Conservation (phyloP, 1,284 basidiomycete genomes). For the Ustilago cynodontis region DNA sequence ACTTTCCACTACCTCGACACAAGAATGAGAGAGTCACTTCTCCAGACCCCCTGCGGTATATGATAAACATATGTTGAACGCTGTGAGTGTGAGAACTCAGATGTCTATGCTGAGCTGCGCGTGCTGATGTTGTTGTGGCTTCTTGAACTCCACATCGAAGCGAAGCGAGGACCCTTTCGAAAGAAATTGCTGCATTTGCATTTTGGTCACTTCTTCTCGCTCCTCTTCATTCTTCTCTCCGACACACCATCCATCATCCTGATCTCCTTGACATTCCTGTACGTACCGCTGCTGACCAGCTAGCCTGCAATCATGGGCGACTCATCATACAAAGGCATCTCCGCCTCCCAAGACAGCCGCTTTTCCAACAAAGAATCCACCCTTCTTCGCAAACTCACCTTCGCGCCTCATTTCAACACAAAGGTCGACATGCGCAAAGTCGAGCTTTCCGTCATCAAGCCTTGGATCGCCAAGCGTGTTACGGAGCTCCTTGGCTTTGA, state of each 20-base stretch:
- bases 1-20: background rate
- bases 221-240: background rate
- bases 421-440: conserved; percentile 96
- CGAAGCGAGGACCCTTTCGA: conserved; percentile 5
- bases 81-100: background rate
- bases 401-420: conserved; percentile 78
- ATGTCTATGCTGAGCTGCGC: background rate
- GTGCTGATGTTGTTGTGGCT: background rate
- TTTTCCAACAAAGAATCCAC: conserved; percentile 96
- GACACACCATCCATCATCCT: conserved; percentile 1
- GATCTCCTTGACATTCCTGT: background rate
- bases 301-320: conserved; percentile 29
- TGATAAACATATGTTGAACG: background rate
- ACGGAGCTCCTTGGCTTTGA: conserved; percentile 91
- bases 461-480: conserved; percentile 93
- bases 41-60: background rate
- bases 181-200: background rate
- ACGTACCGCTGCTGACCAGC: background rate
- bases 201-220: conserved; percentile 4
- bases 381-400: conserved; percentile 85
- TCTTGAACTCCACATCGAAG: background rate
- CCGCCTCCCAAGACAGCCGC: conserved; percentile 72
- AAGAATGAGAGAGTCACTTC: background rate
- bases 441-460: conserved; percentile 79
- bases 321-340: conserved; percentile 54